These are phyloP conservation scores for Sicyos baderoa DNA, from an alignment of 306 rosid species.

Conservation along the genomic window DNA sequence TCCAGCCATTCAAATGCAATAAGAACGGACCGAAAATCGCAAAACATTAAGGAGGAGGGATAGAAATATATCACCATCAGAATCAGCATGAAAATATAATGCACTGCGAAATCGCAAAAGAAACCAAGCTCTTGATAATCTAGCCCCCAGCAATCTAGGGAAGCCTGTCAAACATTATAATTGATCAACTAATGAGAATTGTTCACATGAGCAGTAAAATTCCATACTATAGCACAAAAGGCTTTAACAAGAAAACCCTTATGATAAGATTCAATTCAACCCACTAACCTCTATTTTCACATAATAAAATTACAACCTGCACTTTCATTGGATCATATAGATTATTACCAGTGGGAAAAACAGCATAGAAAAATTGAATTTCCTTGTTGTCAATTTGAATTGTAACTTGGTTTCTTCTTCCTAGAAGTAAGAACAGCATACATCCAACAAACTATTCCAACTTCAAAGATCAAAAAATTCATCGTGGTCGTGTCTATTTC, in stretches of 20 bases:
- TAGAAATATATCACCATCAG: neutral
- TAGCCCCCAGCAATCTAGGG: slow-evolving; percentile 51
- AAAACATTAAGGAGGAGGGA: neutral
- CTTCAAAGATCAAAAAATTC: slow-evolving; percentile 4
- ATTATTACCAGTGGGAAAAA: slow-evolving; percentile 7
- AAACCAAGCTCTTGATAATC: slow-evolving; percentile 22
- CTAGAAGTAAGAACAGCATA: slow-evolving; percentile 40
- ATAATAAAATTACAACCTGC: slow-evolving; percentile 16
- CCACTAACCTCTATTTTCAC: slow-evolving; percentile 9
- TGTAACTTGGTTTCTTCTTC: slow-evolving; percentile 28
- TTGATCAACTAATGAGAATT: slow-evolving; percentile 34
- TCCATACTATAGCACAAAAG: slow-evolving; percentile 15
- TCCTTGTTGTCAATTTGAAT: slow-evolving; percentile 14
- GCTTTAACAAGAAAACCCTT: slow-evolving; percentile 14
- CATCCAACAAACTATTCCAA: slow-evolving; percentile 34
- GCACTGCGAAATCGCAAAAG: slow-evolving; percentile 2
- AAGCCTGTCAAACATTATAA: slow-evolving; percentile 55
- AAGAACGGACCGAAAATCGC: neutral
- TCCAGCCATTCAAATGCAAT: neutral
- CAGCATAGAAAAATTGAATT: neutral
- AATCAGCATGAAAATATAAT: slow-evolving; percentile 1
- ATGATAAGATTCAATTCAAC: slow-evolving; percentile 3
- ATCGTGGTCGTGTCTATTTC: slow-evolving; percentile 36
- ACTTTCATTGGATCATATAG: neutral
- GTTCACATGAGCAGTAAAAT: slow-evolving; percentile 18